Evolutionary conservation across 768 basidiomycete species (phyloP), one percentile per base, ranked within the genome.

Genomic region (Suillus subaureus): DNA sequence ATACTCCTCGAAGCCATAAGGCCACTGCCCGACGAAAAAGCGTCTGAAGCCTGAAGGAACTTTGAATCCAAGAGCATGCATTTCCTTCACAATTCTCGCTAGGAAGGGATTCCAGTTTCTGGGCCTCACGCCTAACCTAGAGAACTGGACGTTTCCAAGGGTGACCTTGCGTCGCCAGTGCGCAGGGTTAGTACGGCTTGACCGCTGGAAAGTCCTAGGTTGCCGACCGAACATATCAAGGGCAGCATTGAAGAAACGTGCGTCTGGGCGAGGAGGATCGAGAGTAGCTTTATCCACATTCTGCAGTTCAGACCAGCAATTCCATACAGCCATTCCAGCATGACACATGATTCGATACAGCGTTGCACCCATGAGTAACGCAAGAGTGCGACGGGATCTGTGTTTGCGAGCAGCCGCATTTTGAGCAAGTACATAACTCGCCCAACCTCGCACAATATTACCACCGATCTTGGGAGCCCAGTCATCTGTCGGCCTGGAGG

Each of bases 191-290:
- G 64, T 68, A 43, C 64, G 67, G 2, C 40, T 58, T 23, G 65
- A 64, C 35, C 71, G 76, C 39, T 61, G 71, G 62, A 64, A 49
- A 70, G 58, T 71, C 12, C 55, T 47, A 28, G 71, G 64, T 16
- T 71, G 71, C 13, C 74, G 72, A 21, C 75, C 71, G 43, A 83
- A 81, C 55, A 89, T 75, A 12, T 78, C 74, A 15, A 92, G 75
- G 11, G 85, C 79, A 2, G 87, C 86, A 63, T 90, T 90, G 77
- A 88, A 91, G 72, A 91, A 91, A 54, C 84, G 81, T n/a, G 82
- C 84, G 69, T 93, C 91, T 1, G 85, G 84, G 31, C 66, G 66
- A 9, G 84, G 84, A 23, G 80, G 70, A 62, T 79, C 70, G 42
- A 78, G 64, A 52, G 69, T 72, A 26, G 77, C 70, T 26, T 71